Evolutionary conservation across 495 filamentous ascomycete genomes (phyloP).

Genomic region (Neurospora hispaniola): DNA sequence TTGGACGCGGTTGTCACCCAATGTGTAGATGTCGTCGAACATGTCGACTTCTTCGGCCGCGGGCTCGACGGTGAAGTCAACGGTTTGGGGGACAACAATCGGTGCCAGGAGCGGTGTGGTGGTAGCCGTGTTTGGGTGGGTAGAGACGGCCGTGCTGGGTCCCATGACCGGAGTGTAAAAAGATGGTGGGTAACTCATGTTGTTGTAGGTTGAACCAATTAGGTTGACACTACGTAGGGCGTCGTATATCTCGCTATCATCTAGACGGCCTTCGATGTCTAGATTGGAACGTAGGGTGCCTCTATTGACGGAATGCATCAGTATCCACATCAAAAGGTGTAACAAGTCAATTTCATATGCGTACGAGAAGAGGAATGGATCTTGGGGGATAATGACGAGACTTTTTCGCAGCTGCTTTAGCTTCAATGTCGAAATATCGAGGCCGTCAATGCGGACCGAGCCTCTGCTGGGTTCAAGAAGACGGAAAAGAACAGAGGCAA

Average conservation of each 20-base stretch:
- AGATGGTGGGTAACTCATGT: neutral
- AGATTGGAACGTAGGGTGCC: conserved; percentile 43
- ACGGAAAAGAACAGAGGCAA: conserved; percentile 38
- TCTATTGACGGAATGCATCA: neutral
- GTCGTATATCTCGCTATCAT: conserved; percentile 32
- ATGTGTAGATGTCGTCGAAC: neutral
- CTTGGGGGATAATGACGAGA: conserved; percentile 44
- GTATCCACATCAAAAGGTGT: neutral
- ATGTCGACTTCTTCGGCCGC: neutral
- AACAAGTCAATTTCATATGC: neutral
- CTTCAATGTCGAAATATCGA: conserved; percentile 38
- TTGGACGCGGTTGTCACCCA: neutral
- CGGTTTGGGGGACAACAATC: neutral
- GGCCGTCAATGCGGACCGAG: conserved; percentile 36
- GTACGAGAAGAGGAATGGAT: conserved; percentile 40
- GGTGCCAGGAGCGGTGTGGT: neutral
- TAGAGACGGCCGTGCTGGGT: neutral
- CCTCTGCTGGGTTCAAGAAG: conserved; percentile 37
- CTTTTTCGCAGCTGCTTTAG: conserved; percentile 38
- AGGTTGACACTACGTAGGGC: conserved; percentile 13
- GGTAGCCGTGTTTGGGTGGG: neutral
- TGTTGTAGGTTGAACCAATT: conserved; percentile 4
- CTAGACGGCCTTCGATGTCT: conserved; percentile 40
- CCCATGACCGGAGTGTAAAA: neutral
- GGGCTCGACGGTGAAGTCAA: neutral